Conservation (phyloP, 192 early-diverging fungal genomes). For the Anaeromyces robustus region DNA sequence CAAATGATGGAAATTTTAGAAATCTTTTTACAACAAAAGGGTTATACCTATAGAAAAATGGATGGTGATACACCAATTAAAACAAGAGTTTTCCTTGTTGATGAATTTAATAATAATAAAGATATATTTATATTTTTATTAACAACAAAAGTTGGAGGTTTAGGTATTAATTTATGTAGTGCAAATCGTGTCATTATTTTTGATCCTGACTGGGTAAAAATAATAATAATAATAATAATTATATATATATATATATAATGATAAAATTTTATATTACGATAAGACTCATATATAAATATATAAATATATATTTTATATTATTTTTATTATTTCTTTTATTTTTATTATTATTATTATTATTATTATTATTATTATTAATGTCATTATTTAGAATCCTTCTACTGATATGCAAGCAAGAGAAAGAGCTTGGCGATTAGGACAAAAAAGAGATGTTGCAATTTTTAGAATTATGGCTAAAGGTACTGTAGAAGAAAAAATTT, state of each 20-base stretch:
- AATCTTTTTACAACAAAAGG: constrained; percentile 7
- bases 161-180: constrained; percentile 88
- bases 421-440: constrained; percentile 87
- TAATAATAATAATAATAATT: background rate
- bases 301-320: too few species aligned
- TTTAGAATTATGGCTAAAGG: constrained; percentile 86
- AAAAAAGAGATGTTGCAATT: constrained; percentile 71
- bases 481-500: constrained; percentile 10
- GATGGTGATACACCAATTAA: constrained; percentile 89
- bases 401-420: constrained; percentile 92
- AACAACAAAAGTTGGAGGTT: constrained; percentile 93
- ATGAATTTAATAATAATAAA: constrained; percentile 63
- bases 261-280: too few species aligned
- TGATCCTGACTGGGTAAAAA: constrained; percentile 81
- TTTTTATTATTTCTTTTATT: too few species aligned
- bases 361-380: background rate
- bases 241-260: background rate
- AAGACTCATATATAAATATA: too few species aligned
- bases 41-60: constrained; percentile 69
- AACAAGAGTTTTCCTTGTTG: constrained; percentile 64
- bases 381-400: constrained; percentile 53
- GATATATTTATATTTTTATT: constrained; percentile 76
- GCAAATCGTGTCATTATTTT: constrained; percentile 87
- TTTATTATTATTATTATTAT: too few species aligned
- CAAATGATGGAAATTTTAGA: constrained; percentile 94